A percentile compares a stretch with the other conserved stretches of the same genome.
These are phyloP conservation scores for Paracorniculantispora psalliotae DNA, from an alignment of 2,329 filamentous ascomycete genomes.

Conservation along the genomic window DNA sequence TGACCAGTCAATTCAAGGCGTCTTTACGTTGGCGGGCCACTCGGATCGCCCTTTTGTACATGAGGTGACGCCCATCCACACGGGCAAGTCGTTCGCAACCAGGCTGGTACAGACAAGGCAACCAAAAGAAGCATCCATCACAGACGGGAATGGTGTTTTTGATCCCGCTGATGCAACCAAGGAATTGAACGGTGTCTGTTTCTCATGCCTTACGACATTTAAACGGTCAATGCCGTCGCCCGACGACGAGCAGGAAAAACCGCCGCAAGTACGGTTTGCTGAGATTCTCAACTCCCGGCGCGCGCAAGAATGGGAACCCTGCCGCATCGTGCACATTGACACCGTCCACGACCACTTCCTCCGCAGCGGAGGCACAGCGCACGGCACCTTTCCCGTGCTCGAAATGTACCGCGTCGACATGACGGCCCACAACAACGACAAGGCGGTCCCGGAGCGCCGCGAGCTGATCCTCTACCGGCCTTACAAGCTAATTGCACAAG, in stretches of 20 bases:
- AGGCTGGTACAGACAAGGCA: conserved; percentile 46
- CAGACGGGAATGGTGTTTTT: conserved; percentile 29
- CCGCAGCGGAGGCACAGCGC: conserved; percentile 26
- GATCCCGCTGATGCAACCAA: conserved; percentile 34
- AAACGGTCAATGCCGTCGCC: conserved; percentile 36
- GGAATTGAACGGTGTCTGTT: conserved; percentile 39
- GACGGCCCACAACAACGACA: conserved; percentile 37
- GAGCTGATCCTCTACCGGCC: conserved; percentile 48
- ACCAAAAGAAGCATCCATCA: conserved; percentile 34
- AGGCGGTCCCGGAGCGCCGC: conserved; percentile 38
- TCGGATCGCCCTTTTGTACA: conserved; percentile 50
- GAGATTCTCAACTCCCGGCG: conserved; percentile 33
- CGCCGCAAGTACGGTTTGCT: conserved; percentile 40
- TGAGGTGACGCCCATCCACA: conserved; percentile 39
- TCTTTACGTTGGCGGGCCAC: conserved; percentile 45
- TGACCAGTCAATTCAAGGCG: conserved; percentile 49
- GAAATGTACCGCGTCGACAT: conserved; percentile 54
- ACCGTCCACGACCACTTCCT: conserved; percentile 29
- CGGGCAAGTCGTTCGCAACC: conserved; percentile 45
- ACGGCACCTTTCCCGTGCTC: conserved; percentile 44
- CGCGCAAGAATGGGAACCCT: conserved; percentile 39
- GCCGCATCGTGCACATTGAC: conserved; percentile 43
- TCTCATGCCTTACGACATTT: conserved; percentile 49
- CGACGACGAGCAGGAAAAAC: conserved; percentile 33
- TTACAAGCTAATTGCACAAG: conserved; percentile 35